Conservation (phyloP, 805 yeast genomes). For the Schwanniomyces vanrijiae region DNA sequence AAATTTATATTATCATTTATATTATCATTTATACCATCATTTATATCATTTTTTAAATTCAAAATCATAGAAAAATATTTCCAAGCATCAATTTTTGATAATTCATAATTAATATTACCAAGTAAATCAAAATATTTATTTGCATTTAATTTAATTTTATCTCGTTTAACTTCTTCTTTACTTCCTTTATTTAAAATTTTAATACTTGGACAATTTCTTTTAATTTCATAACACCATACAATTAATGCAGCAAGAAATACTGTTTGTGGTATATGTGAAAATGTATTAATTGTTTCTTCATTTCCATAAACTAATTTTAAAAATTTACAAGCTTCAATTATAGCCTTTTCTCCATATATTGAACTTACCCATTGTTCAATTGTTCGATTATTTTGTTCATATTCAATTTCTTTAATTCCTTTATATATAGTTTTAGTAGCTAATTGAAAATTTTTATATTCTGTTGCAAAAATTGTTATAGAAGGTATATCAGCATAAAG, state of each 20-base stretch:
- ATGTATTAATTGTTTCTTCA: conserved; percentile 5
- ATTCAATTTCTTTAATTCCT: conserved; percentile 5
- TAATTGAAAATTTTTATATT: conserved; percentile 7
- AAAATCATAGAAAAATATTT: conserved; percentile 14
- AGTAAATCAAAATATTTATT: conserved; percentile 5
- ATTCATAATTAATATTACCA: conserved; percentile 7
- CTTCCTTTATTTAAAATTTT: conserved; percentile 1
- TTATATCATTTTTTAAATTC: conserved; percentile 6
- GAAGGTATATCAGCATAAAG: conserved; percentile 22
- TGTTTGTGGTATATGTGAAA: conserved; percentile 10
- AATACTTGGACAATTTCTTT: conserved; percentile 9
- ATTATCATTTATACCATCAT: conserved; percentile 1
- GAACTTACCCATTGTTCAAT: conserved; percentile 24
- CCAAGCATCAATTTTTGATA: conserved; percentile 12
- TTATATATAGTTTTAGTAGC: conserved; percentile 9
- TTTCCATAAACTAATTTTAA: conserved; percentile 9
- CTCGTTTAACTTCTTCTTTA: not conserved
- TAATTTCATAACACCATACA: conserved; percentile 11
- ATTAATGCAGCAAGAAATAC: conserved; percentile 7
- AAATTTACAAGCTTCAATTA: conserved; percentile 24
- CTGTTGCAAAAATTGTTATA: conserved; percentile 9
- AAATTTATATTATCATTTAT: conserved; percentile 1
- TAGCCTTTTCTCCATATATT: conserved; percentile 20
- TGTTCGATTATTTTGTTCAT: conserved; percentile 10
- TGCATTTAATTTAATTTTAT: conserved; percentile 3